phyloP scores from a whole-genome alignment of 768 basidiomycete species.

The Tephrocybe sp. region DNA sequence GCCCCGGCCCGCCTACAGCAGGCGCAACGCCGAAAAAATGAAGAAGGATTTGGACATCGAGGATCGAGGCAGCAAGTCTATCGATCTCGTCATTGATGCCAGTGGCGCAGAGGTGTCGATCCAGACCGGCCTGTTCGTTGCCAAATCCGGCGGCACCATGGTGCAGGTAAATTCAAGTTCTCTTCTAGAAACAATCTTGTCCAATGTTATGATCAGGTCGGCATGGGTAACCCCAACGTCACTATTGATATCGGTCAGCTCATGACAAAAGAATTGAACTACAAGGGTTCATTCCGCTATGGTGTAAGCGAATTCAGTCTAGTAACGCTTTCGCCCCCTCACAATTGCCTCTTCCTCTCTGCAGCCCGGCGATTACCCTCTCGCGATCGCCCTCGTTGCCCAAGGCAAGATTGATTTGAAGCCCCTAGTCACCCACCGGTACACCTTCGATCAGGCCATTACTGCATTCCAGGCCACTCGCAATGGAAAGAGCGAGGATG shows the following conservation, averaged over 20 bases:
- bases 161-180: conserved; percentile 50
- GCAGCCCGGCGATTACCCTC: conserved; percentile 80
- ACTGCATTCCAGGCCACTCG: conserved; percentile 82
- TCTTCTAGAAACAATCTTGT: background rate
- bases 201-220: conserved; percentile 49
- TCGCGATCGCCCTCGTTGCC: conserved; percentile 81
- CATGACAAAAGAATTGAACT: conserved; percentile 72
- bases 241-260: conserved; percentile 68
- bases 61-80: conserved; percentile 64
- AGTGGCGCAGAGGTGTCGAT: conserved; percentile 93
- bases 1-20: conserved; percentile 65
- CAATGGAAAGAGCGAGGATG: conserved; percentile 79
- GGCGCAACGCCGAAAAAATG: conserved; percentile 67
- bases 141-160: conserved; percentile 71
- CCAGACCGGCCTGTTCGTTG: conserved; percentile 77
- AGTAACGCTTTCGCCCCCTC: background rate
- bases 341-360: conserved; percentile 1
- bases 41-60: conserved; percentile 61
- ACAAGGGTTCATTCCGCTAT: conserved; percentile 94
- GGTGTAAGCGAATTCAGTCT: conserved; percentile 42
- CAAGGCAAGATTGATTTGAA: conserved; percentile 83
- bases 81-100: conserved; percentile 89
- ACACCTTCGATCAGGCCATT: conserved; percentile 69
- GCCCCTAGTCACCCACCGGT: conserved; percentile 88
- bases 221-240: conserved; percentile 80